Evolutionary conservation across 2,329 filamentous ascomycete species (phyloP).

Genomic region (Aspergillus fumigatus): DNA sequence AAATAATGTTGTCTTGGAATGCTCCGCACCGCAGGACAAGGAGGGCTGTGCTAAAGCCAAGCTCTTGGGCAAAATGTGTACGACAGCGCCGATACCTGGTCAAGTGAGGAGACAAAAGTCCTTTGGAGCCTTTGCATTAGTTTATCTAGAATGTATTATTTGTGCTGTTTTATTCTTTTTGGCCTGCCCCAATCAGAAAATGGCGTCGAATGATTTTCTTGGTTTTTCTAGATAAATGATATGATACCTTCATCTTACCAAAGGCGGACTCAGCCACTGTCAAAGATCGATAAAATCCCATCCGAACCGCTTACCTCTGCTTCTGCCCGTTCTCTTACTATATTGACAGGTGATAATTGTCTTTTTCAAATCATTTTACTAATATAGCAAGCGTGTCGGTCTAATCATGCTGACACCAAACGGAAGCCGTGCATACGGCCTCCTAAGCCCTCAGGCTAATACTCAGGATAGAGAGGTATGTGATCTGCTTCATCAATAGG

Average conservation of each 20-base stretch:
- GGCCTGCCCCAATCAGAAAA: neutral
- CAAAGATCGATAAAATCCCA: neutral
- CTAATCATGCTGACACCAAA: slow-evolving; percentile 15
- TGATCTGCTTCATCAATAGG: neutral
- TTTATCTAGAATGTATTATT: neutral
- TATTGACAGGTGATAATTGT: slow-evolving; percentile 1
- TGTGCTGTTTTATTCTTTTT: neutral
- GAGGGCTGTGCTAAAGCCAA: neutral
- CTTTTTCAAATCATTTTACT: neutral
- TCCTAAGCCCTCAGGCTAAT: slow-evolving; percentile 10
- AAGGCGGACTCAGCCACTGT: neutral
- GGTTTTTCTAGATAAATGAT: too few relatives aligned
- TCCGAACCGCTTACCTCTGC: neutral
- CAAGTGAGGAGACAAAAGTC: neutral
- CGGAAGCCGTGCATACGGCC: slow-evolving; percentile 7
- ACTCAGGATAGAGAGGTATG: slow-evolving; percentile 11
- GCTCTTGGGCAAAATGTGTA: neutral
- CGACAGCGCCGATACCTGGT: too few relatives aligned
- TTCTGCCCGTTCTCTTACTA: neutral
- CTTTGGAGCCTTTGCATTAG: neutral
- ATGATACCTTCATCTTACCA: too few relatives aligned
- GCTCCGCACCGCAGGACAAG: neutral
- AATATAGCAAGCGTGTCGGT: slow-evolving; percentile 7
- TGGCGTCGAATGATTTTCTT: too few relatives aligned
- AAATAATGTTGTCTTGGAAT: neutral